Evolutionary conservation across 768 basidiomycete species (phyloP), one percentile per base, ranked within the genome.

Genomic region (Agaricus sinodeliciosus): DNA sequence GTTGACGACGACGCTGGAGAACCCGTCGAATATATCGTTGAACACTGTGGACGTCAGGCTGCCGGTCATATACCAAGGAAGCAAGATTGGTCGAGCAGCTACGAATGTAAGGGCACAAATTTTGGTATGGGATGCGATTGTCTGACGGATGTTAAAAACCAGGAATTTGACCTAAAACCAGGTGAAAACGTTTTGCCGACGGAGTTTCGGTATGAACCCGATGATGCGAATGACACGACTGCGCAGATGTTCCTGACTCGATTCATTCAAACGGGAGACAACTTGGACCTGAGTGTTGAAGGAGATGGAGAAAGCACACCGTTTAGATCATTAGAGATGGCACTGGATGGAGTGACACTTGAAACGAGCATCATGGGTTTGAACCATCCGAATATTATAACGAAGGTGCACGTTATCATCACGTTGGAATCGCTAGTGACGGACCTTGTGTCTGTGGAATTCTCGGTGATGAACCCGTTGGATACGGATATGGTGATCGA

Each of bases 151-250:
- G 28, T 35, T 2, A 8, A 31, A n/a, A 19, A 39, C 16, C 54
- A 85, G 83, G 59, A 71, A 13, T 81, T 86, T 55, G 59, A 80
- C 55, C 69, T 87, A 40, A 65, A 72, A 16, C 84, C 85, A 3
- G 85, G 84, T 41, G 61, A 69, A 41, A 84, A 87, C 56, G 61
- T 58, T 1, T 60, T 81, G 19, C 48, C 70, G 0, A 71, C 82
- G 2, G 82, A 86, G 60, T 87, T 89, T 71, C 83, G 76, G 55
- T 89, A 89, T 58, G 69, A 74, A 57, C 85, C 86, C 0, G 72
- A 72, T 9, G 64, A 86, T 63, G 75, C 81, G 9, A 85, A 86
- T 57, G 78, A 87, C 59, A 85, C 85, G 3, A 66, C 71, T 19
- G 85, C 86, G 3, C 79, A 80, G 71, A 63, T 66, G 25, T 87